Evolutionary conservation across 768 basidiomycete species (phyloP).

Genomic region (Pleurotus platypus): DNA sequence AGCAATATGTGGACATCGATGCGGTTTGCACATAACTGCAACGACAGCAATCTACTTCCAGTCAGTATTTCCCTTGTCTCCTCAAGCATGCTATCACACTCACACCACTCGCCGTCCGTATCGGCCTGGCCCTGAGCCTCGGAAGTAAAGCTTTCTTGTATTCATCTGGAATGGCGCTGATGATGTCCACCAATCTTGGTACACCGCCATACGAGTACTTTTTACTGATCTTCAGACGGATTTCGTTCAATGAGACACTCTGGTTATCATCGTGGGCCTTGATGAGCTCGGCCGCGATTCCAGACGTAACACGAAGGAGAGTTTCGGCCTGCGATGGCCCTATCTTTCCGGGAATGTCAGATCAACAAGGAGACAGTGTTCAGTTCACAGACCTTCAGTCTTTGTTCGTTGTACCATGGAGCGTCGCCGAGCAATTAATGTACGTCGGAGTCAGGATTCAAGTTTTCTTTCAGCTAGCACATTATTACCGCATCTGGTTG

Average conservation of each 20-base stretch:
- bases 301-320: conserved; percentile 87
- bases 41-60: conserved; percentile 86
- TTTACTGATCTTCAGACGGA: conserved; percentile 87
- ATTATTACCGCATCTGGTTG: no score
- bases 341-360: conserved; percentile 12
- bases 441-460: not conserved
- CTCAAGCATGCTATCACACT: conserved; percentile 22
- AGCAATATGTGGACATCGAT: conserved; percentile 98
- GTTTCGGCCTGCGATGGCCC: conserved; percentile 89
- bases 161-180: conserved; percentile 97
- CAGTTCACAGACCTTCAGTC: not conserved
- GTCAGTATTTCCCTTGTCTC: not conserved
- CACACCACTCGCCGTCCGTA: conserved; percentile 95
- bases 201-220: conserved; percentile 84
- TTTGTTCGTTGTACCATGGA: conserved; percentile 3
- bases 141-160: conserved; percentile 91
- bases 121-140: conserved; percentile 88
- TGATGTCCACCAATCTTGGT: conserved; percentile 94
- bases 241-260: conserved; percentile 81
- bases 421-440: not conserved
- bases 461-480: no score
- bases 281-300: conserved; percentile 93
- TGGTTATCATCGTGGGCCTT: conserved; percentile 77
- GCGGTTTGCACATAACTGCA: conserved; percentile 99
- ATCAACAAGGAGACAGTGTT: not conserved